Evolutionary conservation across 2,329 filamentous ascomycete species (phyloP), one percentile per base, ranked within the genome.

Genomic region (Cadophora luteo-olivacea): DNA sequence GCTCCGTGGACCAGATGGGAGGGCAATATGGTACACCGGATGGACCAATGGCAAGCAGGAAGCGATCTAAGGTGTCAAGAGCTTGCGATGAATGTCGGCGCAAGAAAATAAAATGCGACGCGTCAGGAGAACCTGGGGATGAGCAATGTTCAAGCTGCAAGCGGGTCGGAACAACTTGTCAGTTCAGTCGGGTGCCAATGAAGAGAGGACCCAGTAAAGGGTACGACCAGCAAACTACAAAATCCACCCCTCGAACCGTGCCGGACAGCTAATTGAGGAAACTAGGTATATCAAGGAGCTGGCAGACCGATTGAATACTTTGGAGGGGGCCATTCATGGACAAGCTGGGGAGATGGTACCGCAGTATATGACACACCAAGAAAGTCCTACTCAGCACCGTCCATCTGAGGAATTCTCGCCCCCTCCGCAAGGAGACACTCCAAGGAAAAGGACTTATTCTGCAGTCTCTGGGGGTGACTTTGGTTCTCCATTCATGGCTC

Each of bases 171-270:
- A 87, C 89, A n/a, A 83, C 84, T 25, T 97, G 94, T 80, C 86
- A 94, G 24, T 97, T 97, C 77, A 97, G 92, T 79, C 87, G 94
- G 62, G 90, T 96, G 65, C 93, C 93, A 0, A 92, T 96, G 84
- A 97, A 96, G 80, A 86, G 92, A 69, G 93, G 94, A 1, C 93
- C 94, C 2, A 96, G 91, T 77, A 97, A 97, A 86, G 94, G 94
- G 85, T 92, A 85, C 75, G 82, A 70, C 22, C n/a, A 45, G 36
- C 33, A 33, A 49, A 57, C 29, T 41, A 55, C 33, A 48, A 14
- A 5, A 45, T 48, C 2, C n/a, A 7, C 45, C 48, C 32, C n/a
- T 49, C 45, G 22, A 4, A 49, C 33, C 25, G 19, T 12, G 12
- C 45, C 12, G 14, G 19, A 12, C 24, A 25, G 64, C 67, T 65